Conservation (phyloP, 805 yeast species). For the Candida argentea region DNA sequence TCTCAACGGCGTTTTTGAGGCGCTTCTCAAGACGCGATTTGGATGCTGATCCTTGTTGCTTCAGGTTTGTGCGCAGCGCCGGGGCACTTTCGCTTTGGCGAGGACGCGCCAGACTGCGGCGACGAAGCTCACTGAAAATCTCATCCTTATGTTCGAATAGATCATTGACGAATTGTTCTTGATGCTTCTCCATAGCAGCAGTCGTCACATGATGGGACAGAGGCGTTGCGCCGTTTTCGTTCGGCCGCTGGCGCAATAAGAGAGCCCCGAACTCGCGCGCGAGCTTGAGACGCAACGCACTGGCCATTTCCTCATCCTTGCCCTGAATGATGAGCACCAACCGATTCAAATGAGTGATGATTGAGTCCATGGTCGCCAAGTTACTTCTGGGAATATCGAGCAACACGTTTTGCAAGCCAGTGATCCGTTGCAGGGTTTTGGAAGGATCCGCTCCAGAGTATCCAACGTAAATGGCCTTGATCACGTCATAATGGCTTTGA, state of each 20-base stretch:
- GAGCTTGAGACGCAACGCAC: conserved; percentile 35
- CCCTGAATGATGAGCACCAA: conserved; percentile 40
- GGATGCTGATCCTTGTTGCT: conserved; percentile 10
- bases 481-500: conserved; percentile 50
- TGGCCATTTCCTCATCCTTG: conserved; percentile 23
- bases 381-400: conserved; percentile 60
- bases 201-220: conserved; percentile 6
- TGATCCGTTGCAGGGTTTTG: conserved; percentile 44
- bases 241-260: conserved; percentile 40
- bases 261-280: conserved; percentile 60
- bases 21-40: conserved; percentile 18
- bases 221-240: conserved; percentile 12
- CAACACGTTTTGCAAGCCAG: conserved; percentile 56
- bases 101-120: conserved; percentile 19
- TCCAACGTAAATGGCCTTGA: conserved; percentile 51
- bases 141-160: conserved; percentile 47
- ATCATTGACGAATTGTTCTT: conserved; percentile 50
- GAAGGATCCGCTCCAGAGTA: conserved; percentile 24
- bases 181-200: conserved; percentile 45
- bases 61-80: conserved; percentile 1
- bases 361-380: conserved; percentile 70
- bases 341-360: conserved; percentile 66
- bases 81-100: conserved; percentile 1
- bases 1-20: conserved; percentile 16
- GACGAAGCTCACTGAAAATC: conserved; percentile 54